phyloP scores from a whole-genome alignment of 2,329 filamentous ascomycete genomes.

The Colletotrichum orchidophilum region DNA sequence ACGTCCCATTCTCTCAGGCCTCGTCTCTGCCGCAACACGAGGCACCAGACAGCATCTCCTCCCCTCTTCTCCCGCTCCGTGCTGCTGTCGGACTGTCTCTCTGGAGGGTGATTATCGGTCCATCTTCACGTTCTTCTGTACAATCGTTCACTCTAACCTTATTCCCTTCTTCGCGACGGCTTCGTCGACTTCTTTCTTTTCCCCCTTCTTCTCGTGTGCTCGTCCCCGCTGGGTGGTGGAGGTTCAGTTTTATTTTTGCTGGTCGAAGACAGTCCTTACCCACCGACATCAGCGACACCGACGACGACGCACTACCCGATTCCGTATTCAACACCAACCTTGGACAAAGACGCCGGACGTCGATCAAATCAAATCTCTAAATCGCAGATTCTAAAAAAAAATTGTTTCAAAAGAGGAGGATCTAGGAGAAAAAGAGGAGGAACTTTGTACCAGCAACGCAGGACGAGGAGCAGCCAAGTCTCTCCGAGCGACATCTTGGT shows the following conservation, averaged over 20 bases:
- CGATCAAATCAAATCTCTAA: slow-evolving; percentile 28
- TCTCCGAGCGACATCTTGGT: slow-evolving; percentile 32
- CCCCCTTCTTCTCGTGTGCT: slow-evolving; percentile 6
- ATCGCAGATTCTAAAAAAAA: slow-evolving; percentile 17
- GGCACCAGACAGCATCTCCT: not conserved
- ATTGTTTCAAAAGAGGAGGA: slow-evolving; percentile 2
- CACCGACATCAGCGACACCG: slow-evolving; percentile 17
- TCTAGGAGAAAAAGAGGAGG: slow-evolving; percentile 5
- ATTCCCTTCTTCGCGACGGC: slow-evolving; percentile 23
- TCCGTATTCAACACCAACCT: not conserved
- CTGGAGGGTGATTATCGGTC: slow-evolving; percentile 16
- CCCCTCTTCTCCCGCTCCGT: slow-evolving; percentile 2
- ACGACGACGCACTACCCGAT: slow-evolving; percentile 4
- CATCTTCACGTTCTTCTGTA: slow-evolving; percentile 29
- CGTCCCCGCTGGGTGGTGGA: slow-evolving; percentile 33
- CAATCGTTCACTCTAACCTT: slow-evolving; percentile 24
- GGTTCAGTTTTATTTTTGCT: slow-evolving; percentile 26
- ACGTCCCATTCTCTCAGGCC: slow-evolving; percentile 9
- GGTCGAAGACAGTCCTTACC: slow-evolving; percentile 35
- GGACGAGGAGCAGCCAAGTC: slow-evolving; percentile 34
- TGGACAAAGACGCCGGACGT: slow-evolving; percentile 49
- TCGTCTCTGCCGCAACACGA: slow-evolving; percentile 1
- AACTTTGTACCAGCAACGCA: not conserved
- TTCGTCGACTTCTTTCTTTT: slow-evolving; percentile 30
- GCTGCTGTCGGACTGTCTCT: not conserved